Evolutionary conservation across 805 yeast genomes (phyloP), one percentile per base, ranked within the genome.

Genomic region (Tetrapisispora fleetii): DNA sequence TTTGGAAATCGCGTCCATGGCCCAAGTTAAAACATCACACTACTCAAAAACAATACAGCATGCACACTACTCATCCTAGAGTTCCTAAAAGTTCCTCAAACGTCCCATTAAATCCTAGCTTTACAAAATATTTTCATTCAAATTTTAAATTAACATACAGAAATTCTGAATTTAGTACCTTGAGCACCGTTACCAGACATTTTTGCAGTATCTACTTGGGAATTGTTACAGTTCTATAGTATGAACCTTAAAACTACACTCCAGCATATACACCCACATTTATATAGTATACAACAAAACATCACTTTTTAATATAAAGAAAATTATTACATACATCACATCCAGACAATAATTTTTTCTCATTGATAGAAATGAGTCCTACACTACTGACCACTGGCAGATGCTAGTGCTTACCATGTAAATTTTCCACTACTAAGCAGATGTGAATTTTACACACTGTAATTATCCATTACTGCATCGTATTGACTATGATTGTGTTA

Each of bases 151-250:
- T 52, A 62, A 85, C 95, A 76, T 86, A 86, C 95, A 76, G 99
- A 89, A 86, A 91, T 88, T 80, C 97, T 89, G 88, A 85, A 93
- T 82, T 91, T 91, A 85, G 89, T 93, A 82, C 99, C 97, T 76
- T 95, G 87, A 79, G 96, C 93, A 81, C 95, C 95, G 74, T 85
- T 80, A 72, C 85, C 85, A 71, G 89, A 83, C 91, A 84, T 84
- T 74, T 69, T 76, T 67, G 62, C 51, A 36, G 40, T 36, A 37
- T 17, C 33, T 43, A 36, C 46, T 36, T 36, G 24, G 40, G 46
- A 14, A 28, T 41, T 41, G 44, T 41, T 41, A 41, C 44, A 28
- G 44, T 41, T 30, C 44, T 41, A 16, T 41, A 6, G 17, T 30
- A 30, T 30, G 44, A 41, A 41, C 21, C 11, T 14, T 10, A 36